A percentile compares a stretch with the other conserved stretches of the same genome.
These are phyloP conservation scores for Dipodascus albidus DNA, from an alignment of 805 yeast genomes.

Conservation along the genomic window DNA sequence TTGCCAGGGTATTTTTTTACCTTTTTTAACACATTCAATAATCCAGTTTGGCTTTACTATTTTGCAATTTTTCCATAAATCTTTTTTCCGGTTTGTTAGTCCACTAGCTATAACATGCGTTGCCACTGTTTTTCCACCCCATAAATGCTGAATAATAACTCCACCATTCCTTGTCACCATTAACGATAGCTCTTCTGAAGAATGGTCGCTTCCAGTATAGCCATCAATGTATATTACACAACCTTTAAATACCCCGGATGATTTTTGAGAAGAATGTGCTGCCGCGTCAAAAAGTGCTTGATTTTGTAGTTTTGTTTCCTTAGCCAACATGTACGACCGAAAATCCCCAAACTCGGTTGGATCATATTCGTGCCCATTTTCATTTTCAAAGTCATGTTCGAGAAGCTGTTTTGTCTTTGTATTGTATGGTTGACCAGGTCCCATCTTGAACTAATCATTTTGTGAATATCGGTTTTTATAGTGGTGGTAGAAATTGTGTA, in stretches of 20 bases:
- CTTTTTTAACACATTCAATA: slow-evolving; percentile 42
- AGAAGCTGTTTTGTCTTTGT: not conserved
- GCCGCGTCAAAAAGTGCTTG: slow-evolving; percentile 24
- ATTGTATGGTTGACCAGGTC: not conserved
- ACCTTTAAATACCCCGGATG: slow-evolving; percentile 39
- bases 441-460: not conserved
- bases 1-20: slow-evolving; percentile 55
- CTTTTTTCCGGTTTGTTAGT: slow-evolving; percentile 63
- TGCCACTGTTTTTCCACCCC: slow-evolving; percentile 53
- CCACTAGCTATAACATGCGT: slow-evolving; percentile 79
- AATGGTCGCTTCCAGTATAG: slow-evolving; percentile 52
- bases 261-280: slow-evolving; percentile 28
- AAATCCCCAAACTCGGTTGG: slow-evolving; percentile 53
- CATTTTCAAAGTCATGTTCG: slow-evolving; percentile 5
- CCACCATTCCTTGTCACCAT: slow-evolving; percentile 76
- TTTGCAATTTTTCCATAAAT: slow-evolving; percentile 52
- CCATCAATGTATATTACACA: slow-evolving; percentile 81
- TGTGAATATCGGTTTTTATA: too few species aligned
- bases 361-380: slow-evolving; percentile 26
- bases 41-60: slow-evolving; percentile 85
- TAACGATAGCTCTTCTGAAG: slow-evolving; percentile 60
- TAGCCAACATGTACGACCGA: slow-evolving; percentile 50
- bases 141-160: slow-evolving; percentile 49
- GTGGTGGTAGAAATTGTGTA: too few species aligned
- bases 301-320: slow-evolving; percentile 48